Base-by-base conservation (phyloP, 352 stramenopile genomes). In the Blastocystis sp. region DNA sequence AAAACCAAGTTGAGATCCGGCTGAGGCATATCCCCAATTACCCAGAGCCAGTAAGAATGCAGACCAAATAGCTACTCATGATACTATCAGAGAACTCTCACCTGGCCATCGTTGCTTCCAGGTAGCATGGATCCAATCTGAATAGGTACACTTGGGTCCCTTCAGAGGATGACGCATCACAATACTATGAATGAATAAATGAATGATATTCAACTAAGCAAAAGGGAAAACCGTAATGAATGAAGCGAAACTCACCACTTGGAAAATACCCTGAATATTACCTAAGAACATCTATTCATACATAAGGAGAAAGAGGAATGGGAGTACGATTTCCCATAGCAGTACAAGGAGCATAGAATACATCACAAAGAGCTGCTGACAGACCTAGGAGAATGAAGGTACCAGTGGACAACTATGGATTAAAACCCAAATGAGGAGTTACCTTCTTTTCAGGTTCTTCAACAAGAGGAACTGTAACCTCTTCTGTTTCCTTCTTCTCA, bases 121-220 rank as follows among this genome's bases (percentile, higher is more conserved):
- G 37, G 70, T 64, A 22, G 70, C 70, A 40, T 64, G 44, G 44
- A 81, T 27, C 15, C 33, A 81, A 54, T 81, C 70, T n/a, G 42
- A 64, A 33, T 42, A 81, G 4, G 44, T 64, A 54, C 70, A 81
- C n/a, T 81, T 81, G 13, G 15, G 3, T 24, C 70, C 70, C 53
- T 81, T 53, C 22, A 81, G 70, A 27, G 70, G 70, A n/a, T 81
- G 70, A 81, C 70, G 70, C 70, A 81, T 81, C 40, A 81, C 70
- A 40, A 81, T 81, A 54, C 70, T 81, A n/a, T 7, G 22, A 57
- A 22, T 81, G 24, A 81, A 22, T 22, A 51, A 11, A 81, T 6
- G n/a, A 19, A 40, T 6, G 9, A 40, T 15, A n/a, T 0, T 19
- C 19, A n/a, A 81, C 70, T 81, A 81, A 40, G 70, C 70, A 40